Evolutionary conservation across 1,284 basidiomycete genomes (phyloP), one percentile per base, ranked within the genome.

Genomic region (Cryptococcus sp.): DNA sequence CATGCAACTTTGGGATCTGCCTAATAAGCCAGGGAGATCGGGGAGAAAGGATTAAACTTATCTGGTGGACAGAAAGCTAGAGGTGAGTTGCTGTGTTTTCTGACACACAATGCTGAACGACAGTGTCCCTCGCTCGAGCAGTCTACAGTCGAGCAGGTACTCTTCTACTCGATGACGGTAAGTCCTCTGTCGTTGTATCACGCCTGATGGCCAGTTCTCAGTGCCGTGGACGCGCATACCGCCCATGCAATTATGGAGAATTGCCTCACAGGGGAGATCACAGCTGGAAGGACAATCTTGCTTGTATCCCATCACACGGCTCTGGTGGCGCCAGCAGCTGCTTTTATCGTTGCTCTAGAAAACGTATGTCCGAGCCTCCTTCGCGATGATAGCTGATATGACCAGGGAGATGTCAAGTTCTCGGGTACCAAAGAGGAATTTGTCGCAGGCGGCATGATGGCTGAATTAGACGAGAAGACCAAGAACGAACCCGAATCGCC

Each of bases 61-160:
- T 91, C 87, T 21, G 94, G 94, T 52, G 94, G 94, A 24, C 94
- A 98, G 71, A 97, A 98, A 66, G 91, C 91, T 31, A 80, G 94
- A 78, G 85, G 86, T 85, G 61, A 41, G 77, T 22, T 14, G n/a
- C 21, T 4, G 19, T n/a, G n/a, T n/a, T 7, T 18, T 25, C 5
- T 11, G 28, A 28, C 11, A 31, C 16, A 53, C 28, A 42, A 48
- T n/a, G 47, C 16, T 49, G 21, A 32, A 23, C 22, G 1, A 1
- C 52, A 88, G 88, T 84, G 2, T 82, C 89, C 0, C 79, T 94
- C 7, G 93, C 93, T 21, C 85, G 94, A 51, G 93, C 94, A 1
- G 84, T 98, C 23, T 98, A 98, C 75, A 93, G 89, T 48, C 81
- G 90, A 25, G 93, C 94, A 9, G 85, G 86, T 0, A 78, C 88